Conservation (phyloP, 148 eudicot genomes). For the Amaranthus cruentus region DNA sequence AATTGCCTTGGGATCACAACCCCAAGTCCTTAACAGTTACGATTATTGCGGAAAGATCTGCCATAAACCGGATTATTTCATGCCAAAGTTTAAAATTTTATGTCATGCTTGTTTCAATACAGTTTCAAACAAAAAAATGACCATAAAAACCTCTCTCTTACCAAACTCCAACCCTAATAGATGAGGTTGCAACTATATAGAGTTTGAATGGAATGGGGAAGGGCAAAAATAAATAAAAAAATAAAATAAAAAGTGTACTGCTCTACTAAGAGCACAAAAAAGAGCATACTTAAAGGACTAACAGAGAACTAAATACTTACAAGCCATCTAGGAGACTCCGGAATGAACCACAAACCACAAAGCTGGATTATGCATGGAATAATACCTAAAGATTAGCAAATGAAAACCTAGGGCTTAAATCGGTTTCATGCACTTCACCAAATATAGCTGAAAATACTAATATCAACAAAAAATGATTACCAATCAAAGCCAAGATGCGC, state of each 20-base stretch:
- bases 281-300: background rate
- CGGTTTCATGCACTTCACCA: background rate
- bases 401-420: background rate
- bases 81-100: too few species aligned
- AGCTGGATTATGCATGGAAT: slow-evolving; percentile 49
- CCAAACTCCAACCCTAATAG: too few species aligned
- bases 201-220: too few species aligned
- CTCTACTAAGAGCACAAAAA: background rate
- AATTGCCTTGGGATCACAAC: too few species aligned
- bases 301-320: slow-evolving; percentile 28
- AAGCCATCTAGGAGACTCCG: slow-evolving; percentile 62
- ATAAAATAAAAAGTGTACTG: background rate
- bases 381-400: slow-evolving; percentile 31
- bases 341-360: slow-evolving; percentile 37
- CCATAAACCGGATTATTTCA: too few species aligned
- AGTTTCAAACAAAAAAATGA: too few species aligned
- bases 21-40: too few species aligned
- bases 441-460: background rate
- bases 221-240: background rate
- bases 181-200: too few species aligned
- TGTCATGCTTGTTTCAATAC: too few species aligned
- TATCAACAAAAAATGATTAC: slow-evolving; percentile 14
- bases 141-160: too few species aligned
- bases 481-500: slow-evolving; percentile 41
- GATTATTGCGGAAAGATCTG: too few species aligned